Evolutionary conservation across 108 stramenopile genomes (phyloP), one percentile per base, ranked within the genome.

Genomic region (Fistulifera solaris): DNA sequence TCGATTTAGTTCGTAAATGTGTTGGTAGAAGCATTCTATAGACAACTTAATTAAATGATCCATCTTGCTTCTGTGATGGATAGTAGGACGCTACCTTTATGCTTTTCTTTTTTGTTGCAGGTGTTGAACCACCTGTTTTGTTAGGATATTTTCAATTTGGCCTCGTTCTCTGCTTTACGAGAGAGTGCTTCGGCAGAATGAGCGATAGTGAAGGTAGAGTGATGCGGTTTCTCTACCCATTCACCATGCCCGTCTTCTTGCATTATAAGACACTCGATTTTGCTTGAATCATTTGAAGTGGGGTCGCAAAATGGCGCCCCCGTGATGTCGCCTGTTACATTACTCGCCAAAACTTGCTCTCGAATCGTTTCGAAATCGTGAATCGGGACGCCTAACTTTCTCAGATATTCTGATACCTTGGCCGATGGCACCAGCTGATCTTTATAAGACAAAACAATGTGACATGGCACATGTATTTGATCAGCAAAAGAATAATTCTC

Each of bases 351-450:
- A 1, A 76, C 72, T 16, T 61, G 57, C 7, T 47, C 66, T 51
- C 56, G 57, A 50, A 43, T 31, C 19, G 58, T 69, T 38, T 47
- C 52, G 14, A 74, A 65, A 60, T 80, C 75, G 26, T 54, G 50
- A 1, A 83, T 64, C 13, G 78, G 58, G 2, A 80, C 74, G 14
- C 71, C 80, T 27, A 81, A 85, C 26, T 62, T 59, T 49, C 54
- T 46, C 7, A 91, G 61, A 58, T 92, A 92, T 22, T 66, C 62
- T 47, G 69, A 73, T 0, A 88, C 76, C 54, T 75, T 73, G 15
- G 59, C 62, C 0, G 72, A 61, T n/a, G 91, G 91, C 23, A 93
- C 85, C 26, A 93, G 69, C 22, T 73, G 67, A 68, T 93, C 91
- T 21, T 75, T 60, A 27, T 88, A 87, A 40, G 74, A 71, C 31